phyloP scores from a whole-genome alignment of 2,329 filamentous ascomycete genomes.

The Dothiorella sarmentorum region DNA sequence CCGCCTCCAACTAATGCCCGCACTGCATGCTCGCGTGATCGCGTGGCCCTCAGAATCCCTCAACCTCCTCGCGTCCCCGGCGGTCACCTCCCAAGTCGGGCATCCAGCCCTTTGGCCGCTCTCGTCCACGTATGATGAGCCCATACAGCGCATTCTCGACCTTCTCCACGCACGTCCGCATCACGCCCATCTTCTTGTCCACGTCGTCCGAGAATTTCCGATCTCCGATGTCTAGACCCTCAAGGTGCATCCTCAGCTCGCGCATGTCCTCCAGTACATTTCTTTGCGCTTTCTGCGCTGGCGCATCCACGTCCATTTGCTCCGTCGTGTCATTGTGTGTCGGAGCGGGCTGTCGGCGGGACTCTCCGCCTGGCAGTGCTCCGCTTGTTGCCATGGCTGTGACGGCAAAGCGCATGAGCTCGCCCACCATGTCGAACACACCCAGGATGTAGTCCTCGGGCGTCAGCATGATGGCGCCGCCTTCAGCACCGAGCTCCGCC shows the following conservation, averaged over 20 bases:
- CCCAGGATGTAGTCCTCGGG: slow-evolving; percentile 86
- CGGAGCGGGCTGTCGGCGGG: slow-evolving; percentile 38
- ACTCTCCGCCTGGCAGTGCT: slow-evolving; percentile 40
- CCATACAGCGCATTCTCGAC: slow-evolving; percentile 90
- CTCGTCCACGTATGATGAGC: slow-evolving; percentile 78
- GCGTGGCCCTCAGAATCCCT: slow-evolving; percentile 31
- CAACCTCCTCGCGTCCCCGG: slow-evolving; percentile 40
- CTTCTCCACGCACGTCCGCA: slow-evolving; percentile 86
- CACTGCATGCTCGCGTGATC: slow-evolving; percentile 4
- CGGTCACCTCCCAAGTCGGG: slow-evolving; percentile 62
- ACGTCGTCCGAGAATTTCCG: slow-evolving; percentile 61
- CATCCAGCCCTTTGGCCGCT: slow-evolving; percentile 88
- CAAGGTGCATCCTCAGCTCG: slow-evolving; percentile 70
- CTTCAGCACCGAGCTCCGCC: slow-evolving; percentile 35
- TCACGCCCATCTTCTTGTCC: slow-evolving; percentile 77
- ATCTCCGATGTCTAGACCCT: slow-evolving; percentile 61
- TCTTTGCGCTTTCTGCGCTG: slow-evolving; percentile 45
- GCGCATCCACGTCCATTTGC: slow-evolving; percentile 36
- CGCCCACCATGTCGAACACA: slow-evolving; percentile 88
- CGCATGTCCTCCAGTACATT: slow-evolving; percentile 80
- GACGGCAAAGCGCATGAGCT: slow-evolving; percentile 95
- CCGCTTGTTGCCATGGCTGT: slow-evolving; percentile 77
- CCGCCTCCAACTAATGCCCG: neutral
- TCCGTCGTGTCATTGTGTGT: neutral
- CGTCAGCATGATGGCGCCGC: slow-evolving; percentile 60